phyloP scores from a whole-genome alignment of 2,329 filamentous ascomycete genomes.

The Penicillium sp. region DNA sequence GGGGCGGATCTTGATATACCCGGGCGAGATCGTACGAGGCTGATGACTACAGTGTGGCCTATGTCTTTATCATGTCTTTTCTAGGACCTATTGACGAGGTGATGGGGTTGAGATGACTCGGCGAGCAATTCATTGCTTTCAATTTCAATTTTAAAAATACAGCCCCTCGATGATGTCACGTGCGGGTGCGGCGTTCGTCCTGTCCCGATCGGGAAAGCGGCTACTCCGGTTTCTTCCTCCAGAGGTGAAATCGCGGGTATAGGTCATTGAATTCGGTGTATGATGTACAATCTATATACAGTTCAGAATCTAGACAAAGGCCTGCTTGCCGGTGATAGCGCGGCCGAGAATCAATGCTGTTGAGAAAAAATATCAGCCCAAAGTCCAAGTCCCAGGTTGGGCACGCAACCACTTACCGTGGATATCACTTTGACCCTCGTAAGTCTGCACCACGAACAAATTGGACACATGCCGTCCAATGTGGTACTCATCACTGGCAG shows the following conservation, averaged over 20 bases:
- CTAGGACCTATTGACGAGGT: not conserved
- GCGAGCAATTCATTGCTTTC: not conserved
- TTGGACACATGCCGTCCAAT: slow-evolving; percentile 96
- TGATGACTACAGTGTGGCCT: not conserved
- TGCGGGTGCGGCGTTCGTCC: slow-evolving; percentile 21
- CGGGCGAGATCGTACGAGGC: not conserved
- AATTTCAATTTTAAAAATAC: not conserved
- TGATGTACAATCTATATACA: not conserved
- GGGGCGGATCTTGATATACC: slow-evolving; percentile 1
- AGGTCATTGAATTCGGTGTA: not conserved
- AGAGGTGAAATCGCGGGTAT: not conserved
- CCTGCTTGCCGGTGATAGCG: slow-evolving; percentile 72
- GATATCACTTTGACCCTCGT: slow-evolving; percentile 97
- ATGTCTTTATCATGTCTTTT: not conserved
- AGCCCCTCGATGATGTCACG: slow-evolving; percentile 30
- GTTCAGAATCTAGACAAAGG: slow-evolving; percentile 58
- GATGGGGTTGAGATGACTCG: not conserved
- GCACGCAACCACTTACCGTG: slow-evolving; percentile 64
- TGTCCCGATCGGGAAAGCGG: slow-evolving; percentile 15
- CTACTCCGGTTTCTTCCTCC: slow-evolving; percentile 4
- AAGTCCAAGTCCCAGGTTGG: slow-evolving; percentile 32
- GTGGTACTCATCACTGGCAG: slow-evolving; percentile 94
- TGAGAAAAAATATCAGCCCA: slow-evolving; percentile 44
- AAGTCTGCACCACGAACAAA: slow-evolving; percentile 94
- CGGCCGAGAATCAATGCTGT: slow-evolving; percentile 66